phyloP scores from a whole-genome alignment of 176 grass and related monocot genomes.

The Rhynchospora pubera region DNA sequence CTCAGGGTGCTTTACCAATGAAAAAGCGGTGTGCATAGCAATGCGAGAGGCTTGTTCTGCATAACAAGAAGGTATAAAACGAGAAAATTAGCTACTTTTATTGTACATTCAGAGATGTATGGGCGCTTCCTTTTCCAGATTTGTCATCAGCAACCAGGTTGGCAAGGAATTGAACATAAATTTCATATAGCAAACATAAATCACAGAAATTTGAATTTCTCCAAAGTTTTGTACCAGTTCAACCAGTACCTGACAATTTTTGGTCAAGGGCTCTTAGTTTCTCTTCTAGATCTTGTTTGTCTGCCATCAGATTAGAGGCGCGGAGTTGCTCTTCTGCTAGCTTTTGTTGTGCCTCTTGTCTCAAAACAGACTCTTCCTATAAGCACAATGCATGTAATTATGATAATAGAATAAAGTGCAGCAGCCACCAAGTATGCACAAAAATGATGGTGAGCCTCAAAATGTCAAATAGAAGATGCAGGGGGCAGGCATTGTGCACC shows the following conservation, averaged over 20 bases:
- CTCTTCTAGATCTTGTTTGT: constrained; percentile 78
- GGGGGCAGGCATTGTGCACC: constrained; percentile 20
- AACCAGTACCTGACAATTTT: constrained; percentile 66
- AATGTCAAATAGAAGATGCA: background rate
- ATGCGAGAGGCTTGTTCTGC: constrained; percentile 80
- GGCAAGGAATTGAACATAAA: background rate
- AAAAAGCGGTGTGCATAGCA: constrained; percentile 59
- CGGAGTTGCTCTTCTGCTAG: constrained; percentile 59
- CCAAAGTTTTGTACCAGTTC: background rate
- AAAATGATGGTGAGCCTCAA: background rate
- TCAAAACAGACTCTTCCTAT: constrained; percentile 42
- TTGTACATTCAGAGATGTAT: background rate
- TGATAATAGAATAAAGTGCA: background rate
- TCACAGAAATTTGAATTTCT: background rate
- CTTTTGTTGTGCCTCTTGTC: constrained; percentile 73
- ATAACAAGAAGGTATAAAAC: background rate
- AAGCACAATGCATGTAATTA: background rate
- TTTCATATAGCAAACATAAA: background rate
- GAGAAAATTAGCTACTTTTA: background rate
- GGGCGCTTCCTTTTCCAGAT: background rate
- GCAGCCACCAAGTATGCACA: background rate
- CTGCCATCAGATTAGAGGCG: constrained; percentile 41
- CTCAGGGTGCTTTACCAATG: constrained; percentile 49
- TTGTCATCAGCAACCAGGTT: background rate
- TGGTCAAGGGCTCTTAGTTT: constrained; percentile 54